Base-by-base conservation (phyloP, 106 monocot genomes). In the Allium cepa region DNA sequence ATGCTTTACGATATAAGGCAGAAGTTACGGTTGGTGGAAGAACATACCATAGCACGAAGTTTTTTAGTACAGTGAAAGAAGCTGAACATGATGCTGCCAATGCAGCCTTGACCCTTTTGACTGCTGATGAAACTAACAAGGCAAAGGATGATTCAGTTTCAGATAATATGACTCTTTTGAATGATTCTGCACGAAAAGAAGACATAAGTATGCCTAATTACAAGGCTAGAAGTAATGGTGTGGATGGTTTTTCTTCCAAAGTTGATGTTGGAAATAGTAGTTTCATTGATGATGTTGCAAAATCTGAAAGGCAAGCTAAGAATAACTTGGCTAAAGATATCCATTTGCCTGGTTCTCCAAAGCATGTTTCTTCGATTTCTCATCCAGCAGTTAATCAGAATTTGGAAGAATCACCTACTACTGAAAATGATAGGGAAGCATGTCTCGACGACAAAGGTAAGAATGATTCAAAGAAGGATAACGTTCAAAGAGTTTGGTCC, bases 231-330 rank as follows among this genome's bases (percentile, higher is more conserved):
- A 57, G 13, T 7, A 71, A 71, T 71, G 86, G 85, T 57, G 66
- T 76, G 50, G 81, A 66, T 47, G 16, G 13, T 18, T 97, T 89
- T 56, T 56, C 55, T 8, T 89, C 91, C 4, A 79, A 78, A 14
- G 82, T 97, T 55, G 82, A 77, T 75, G 22, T 97, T 50, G 69
- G 74, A 58, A 86, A 86, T 56, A 68, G 78, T 68, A 53, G 13
- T 15, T 97, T 84, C 69, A 26, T 79, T 22, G 96, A 92, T 64
- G 71, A 66, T 15, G 53, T 11, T 78, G 88, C 74, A 18, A 89
- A 65, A 17, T 81, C 78, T 10, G 92, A 87, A 70, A 97, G 82
- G 57, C 92, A 86, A 67, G 92, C 96, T 47, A 88, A 96, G 76
- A 73, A 78, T 72, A 84, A 85, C 84, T 86, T 92, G 74, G 96